phyloP scores from a whole-genome alignment of 352 stramenopile genomes.

The Bremia lactucae region DNA sequence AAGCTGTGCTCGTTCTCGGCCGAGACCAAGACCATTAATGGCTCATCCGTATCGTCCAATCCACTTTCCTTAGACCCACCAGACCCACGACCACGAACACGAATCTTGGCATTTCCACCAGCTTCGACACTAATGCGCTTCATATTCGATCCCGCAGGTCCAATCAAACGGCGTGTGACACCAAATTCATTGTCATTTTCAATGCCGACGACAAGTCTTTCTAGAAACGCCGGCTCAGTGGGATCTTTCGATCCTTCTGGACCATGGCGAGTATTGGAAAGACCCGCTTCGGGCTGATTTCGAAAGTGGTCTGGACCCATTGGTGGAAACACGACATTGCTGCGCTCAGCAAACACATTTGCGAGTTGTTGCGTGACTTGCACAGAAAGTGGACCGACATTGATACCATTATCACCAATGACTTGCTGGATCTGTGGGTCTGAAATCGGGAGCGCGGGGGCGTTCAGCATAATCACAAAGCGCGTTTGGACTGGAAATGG shows the following conservation, averaged over 20 bases:
- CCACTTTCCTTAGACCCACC: constrained; percentile 68
- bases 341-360: constrained; percentile 65
- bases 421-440: constrained; percentile 68
- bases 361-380: constrained; percentile 56
- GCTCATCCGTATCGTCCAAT: constrained; percentile 60
- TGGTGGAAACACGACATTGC: constrained; percentile 28
- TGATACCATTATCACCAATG: constrained; percentile 46
- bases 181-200: constrained; percentile 81
- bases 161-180: constrained; percentile 77
- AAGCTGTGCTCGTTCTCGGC: constrained; percentile 82
- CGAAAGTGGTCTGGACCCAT: constrained; percentile 15
- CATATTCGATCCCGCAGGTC: constrained; percentile 68
- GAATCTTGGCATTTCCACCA: constrained; percentile 71
- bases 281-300: constrained; percentile 12
- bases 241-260: constrained; percentile 18
- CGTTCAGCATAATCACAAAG: constrained; percentile 61
- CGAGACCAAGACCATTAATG: constrained; percentile 75
- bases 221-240: constrained; percentile 29
- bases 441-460: constrained; percentile 50
- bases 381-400: constrained; percentile 50
- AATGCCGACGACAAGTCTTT: constrained; percentile 79
- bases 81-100: constrained; percentile 70
- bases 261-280: constrained; percentile 3
- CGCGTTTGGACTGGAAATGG: constrained; percentile 66
- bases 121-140: constrained; percentile 82